A percentile compares a stretch with the other conserved stretches of the same genome.
Conservation (phyloP, 495 filamentous ascomycete species). For the Articulospora tetracladia region DNA sequence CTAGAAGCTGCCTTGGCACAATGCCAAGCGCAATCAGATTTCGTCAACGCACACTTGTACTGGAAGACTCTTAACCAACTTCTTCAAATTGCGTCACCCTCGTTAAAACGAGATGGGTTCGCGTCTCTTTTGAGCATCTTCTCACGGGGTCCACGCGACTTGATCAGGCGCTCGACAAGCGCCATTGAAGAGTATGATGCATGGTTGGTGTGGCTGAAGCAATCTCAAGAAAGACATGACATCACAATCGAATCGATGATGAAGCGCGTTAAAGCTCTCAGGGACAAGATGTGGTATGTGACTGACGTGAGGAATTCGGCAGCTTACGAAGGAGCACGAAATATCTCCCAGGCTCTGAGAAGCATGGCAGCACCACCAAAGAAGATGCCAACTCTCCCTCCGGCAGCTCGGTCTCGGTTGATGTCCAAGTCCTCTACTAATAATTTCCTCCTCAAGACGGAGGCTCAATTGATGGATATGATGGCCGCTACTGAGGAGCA, state of each 20-base stretch:
- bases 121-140: constrained; percentile 67
- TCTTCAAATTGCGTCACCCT: constrained; percentile 55
- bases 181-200: constrained; percentile 72
- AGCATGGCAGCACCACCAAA: constrained; percentile 75
- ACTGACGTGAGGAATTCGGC: constrained; percentile 93
- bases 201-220: constrained; percentile 72
- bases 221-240: constrained; percentile 68
- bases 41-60: constrained; percentile 65
- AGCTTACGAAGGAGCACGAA: constrained; percentile 82
- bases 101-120: constrained; percentile 60
- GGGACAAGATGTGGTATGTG: constrained; percentile 99
- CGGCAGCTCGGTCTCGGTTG: constrained; percentile 29
- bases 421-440: constrained; percentile 52
- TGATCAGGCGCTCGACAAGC: constrained; percentile 57
- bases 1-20: constrained; percentile 63
- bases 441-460: constrained; percentile 75
- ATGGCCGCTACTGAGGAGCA: constrained; percentile 80
- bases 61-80: constrained; percentile 65
- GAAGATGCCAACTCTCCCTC: constrained; percentile 29
- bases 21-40: constrained; percentile 64
- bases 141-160: constrained; percentile 63
- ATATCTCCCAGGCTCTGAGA: constrained; percentile 82
- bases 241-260: constrained; percentile 63
- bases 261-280: constrained; percentile 58
- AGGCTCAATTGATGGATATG: constrained; percentile 82